phyloP scores from a whole-genome alignment of 352 stramenopile species.

The Globisporangium sylvaticum region DNA sequence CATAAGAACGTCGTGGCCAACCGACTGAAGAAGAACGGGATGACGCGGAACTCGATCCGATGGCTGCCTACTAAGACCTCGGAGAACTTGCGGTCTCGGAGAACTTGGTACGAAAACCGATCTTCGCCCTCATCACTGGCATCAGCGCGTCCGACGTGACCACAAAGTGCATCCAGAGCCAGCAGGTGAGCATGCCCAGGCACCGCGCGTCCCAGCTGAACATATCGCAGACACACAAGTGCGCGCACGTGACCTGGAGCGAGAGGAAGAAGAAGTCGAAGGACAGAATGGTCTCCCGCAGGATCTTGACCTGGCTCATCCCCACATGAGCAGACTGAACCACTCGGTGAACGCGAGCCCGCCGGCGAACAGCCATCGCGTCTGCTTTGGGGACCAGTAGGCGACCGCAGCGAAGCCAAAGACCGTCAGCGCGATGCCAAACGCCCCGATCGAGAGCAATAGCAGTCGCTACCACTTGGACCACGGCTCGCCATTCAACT shows the following conservation, averaged over 20 bases:
- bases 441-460: not conserved
- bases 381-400: not conserved
- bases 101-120: not conserved
- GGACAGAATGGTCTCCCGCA: not conserved
- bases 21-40: not conserved
- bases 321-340: not conserved
- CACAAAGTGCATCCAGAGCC: slow-evolving; percentile 25
- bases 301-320: not conserved
- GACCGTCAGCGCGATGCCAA: not conserved
- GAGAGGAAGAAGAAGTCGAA: slow-evolving; percentile 25
- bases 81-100: not conserved
- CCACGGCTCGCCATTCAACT: not conserved
- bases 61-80: not conserved
- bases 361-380: not conserved
- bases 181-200: slow-evolving; percentile 5
- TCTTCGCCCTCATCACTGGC: not conserved
- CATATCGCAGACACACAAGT: slow-evolving; percentile 17
- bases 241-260: slow-evolving; percentile 15
- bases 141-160: slow-evolving; percentile 19
- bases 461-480: not conserved
- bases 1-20: not conserved
- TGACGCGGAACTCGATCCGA: not conserved
- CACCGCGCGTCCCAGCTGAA: slow-evolving; percentile 16
- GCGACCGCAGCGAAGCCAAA: not conserved
- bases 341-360: not conserved